phyloP scores from a whole-genome alignment of 495 filamentous ascomycete genomes.

The Penicillium pancosmium region DNA sequence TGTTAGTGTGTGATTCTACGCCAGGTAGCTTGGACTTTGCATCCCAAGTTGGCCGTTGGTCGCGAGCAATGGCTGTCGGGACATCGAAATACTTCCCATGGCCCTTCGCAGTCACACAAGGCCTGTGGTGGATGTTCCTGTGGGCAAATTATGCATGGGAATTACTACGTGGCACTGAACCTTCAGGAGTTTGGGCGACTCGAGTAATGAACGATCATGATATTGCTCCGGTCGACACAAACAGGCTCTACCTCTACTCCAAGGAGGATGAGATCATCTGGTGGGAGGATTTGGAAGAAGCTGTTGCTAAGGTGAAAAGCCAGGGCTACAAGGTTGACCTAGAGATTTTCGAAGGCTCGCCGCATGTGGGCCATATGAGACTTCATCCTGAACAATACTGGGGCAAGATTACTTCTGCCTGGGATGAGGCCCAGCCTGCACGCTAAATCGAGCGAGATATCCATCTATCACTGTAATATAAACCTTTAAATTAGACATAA shows the following conservation, averaged over 20 bases:
- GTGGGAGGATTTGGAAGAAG: slow-evolving; percentile 54
- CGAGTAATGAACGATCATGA: slow-evolving; percentile 28
- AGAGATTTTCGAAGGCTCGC: slow-evolving; percentile 54
- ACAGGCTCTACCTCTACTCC: slow-evolving; percentile 53
- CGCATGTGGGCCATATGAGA: slow-evolving; percentile 59
- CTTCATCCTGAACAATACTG: slow-evolving; percentile 56
- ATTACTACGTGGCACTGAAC: slow-evolving; percentile 16
- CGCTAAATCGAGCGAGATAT: background rate
- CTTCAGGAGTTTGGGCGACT: slow-evolving; percentile 28
- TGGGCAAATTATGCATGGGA: slow-evolving; percentile 24
- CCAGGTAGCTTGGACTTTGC: slow-evolving; percentile 52
- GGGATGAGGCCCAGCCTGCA: slow-evolving; percentile 32
- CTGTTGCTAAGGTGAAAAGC: slow-evolving; percentile 45
- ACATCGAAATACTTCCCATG: slow-evolving; percentile 49
- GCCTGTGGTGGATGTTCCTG: slow-evolving; percentile 41
- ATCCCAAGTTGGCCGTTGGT: slow-evolving; percentile 51
- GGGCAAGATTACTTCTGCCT: slow-evolving; percentile 44
- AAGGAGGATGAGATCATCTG: slow-evolving; percentile 58
- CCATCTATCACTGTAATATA: background rate
- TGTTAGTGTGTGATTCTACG: slow-evolving; percentile 55
- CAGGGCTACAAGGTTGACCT: slow-evolving; percentile 44
- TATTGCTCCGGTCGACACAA: slow-evolving; percentile 14
- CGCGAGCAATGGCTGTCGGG: slow-evolving; percentile 54
- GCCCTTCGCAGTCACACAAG: slow-evolving; percentile 51
- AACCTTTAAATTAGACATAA: background rate